Evolutionary conservation across 192 early-diverging fungal species (phyloP), one percentile per base, ranked within the genome.

Genomic region (Entomortierella parvispora): DNA sequence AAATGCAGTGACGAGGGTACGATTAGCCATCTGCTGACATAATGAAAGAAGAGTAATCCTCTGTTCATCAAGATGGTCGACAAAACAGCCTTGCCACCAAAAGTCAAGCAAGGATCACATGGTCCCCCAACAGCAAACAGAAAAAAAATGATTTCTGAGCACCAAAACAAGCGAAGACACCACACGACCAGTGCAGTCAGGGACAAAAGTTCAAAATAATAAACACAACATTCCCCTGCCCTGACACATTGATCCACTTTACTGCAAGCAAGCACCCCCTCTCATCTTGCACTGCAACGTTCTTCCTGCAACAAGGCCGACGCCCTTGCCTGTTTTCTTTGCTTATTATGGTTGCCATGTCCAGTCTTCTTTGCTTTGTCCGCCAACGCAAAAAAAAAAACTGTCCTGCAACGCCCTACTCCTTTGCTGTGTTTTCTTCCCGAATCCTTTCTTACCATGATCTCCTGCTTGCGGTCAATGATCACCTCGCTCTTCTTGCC

Each of bases 381-480:
- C 22, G n/a, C n/a, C n/a, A n/a, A n/a, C n/a, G n/a, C n/a, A n/a
- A n/a, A n/a, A 44, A 33, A 57, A 29, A 9, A 33, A 60, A 42
- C 37, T 40, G 12, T 26, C 32, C 15, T 25, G 33, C 31, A 4
- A 44, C 2, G 23, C 5, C 18, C 25, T 32, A 15, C 8, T n/a
- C 20, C 26, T 14, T 14, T 26, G 32, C 2, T 0, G 31, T 44
- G 32, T 34, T 23, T 18, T 51, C 26, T 5, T 23, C 26, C 28
- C 18, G 20, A 17, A 45, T 25, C 18, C 26, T n/a, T n/a, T 80
- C 91, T 87, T 90, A 97, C 95, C 56, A 85, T 80, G 22, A 96
- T 84, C 81, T 98, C 96, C 70, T 93, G 91, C 62, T 85, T 83
- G 31, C 96, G 83, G 68, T 98, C 95, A 71, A 98, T 98, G 40